Conservation (phyloP, 805 yeast genomes). For the Ogataea trehaloabstinens region DNA sequence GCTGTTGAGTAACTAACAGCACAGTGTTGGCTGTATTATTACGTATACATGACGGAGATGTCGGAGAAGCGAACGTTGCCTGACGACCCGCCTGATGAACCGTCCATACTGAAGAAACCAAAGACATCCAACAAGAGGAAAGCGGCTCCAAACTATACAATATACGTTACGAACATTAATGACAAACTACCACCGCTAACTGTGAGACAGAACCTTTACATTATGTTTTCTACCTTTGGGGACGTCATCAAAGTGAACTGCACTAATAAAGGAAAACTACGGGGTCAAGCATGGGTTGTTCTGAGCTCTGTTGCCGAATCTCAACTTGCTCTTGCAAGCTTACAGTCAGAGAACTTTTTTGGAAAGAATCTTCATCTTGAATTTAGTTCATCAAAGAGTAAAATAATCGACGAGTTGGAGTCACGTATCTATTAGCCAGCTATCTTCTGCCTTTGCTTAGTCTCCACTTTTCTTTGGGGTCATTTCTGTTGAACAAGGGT, state of each 20-base stretch:
- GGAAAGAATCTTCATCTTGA: conserved; percentile 49
- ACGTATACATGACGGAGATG: too few relatives aligned
- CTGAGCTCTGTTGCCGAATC: conserved; percentile 51
- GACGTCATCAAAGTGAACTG: conserved; percentile 54
- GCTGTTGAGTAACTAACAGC: too few relatives aligned
- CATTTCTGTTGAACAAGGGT: conserved; percentile 64
- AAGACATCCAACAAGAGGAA: conserved; percentile 1
- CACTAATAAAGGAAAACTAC: conserved; percentile 40
- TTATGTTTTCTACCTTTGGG: conserved; percentile 62
- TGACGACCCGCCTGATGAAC: too few relatives aligned
- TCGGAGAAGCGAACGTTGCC: too few relatives aligned
- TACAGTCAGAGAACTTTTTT: conserved; percentile 50
- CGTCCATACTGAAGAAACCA: conserved; percentile 5
- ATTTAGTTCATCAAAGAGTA: conserved; percentile 37
- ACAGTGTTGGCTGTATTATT: too few relatives aligned
- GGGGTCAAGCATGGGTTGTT: conserved; percentile 70
- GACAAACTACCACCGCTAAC: conserved; percentile 47
- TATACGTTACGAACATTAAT: conserved; percentile 59
- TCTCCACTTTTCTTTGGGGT: conserved; percentile 73
- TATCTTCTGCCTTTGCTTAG: conserved; percentile 45
- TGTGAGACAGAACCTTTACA: conserved; percentile 52
- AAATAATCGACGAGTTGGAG: conserved; percentile 20
- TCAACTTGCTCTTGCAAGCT: conserved; percentile 44
- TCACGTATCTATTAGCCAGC: neutral
- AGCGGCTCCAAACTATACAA: conserved; percentile 35